Evolutionary conservation across 2,329 filamentous ascomycete genomes (phyloP).

Genomic region (Colletotrichum melonis): DNA sequence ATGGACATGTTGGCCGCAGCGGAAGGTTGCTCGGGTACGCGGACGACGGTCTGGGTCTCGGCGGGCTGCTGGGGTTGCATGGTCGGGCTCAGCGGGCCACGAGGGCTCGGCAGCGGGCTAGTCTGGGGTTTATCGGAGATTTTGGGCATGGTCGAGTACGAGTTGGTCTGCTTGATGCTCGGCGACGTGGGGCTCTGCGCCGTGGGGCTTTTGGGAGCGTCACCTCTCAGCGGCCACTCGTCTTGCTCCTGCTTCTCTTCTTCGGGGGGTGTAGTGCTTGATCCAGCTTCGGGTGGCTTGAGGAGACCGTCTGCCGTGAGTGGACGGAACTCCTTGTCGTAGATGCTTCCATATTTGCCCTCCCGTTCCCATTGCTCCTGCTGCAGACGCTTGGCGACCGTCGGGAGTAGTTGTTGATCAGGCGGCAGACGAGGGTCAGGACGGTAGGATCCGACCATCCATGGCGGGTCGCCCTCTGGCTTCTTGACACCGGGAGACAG

Average conservation of each 20-base stretch:
- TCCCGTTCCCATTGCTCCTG: conserved; percentile 97
- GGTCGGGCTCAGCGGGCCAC: conserved; percentile 48
- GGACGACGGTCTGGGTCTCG: conserved; percentile 37
- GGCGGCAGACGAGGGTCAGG: conserved; percentile 94
- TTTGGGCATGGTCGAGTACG: conserved; percentile 73
- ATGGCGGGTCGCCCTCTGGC: conserved; percentile 94
- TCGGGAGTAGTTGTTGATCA: conserved; percentile 95
- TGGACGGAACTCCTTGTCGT: conserved; percentile 88
- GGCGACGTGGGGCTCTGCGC: conserved; percentile 38
- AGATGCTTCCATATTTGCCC: conserved; percentile 85
- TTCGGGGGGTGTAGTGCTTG: conserved; percentile 38
- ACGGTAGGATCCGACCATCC: conserved; percentile 94
- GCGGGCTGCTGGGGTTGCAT: conserved; percentile 46
- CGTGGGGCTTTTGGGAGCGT: conserved; percentile 59
- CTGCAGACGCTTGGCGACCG: conserved; percentile 88
- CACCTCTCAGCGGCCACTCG: conserved; percentile 71
- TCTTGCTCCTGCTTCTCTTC: conserved; percentile 47
- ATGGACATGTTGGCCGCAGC: conserved; percentile 27
- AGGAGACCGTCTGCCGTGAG: conserved; percentile 74
- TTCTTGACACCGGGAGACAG: conserved; percentile 64
- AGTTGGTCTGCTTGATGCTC: conserved; percentile 53
- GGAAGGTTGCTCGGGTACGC: conserved; percentile 34
- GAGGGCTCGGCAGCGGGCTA: conserved; percentile 58
- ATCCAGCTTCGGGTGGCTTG: conserved; percentile 54
- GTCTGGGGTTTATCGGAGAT: conserved; percentile 59